Conservation (phyloP, 2,329 filamentous ascomycete species). For the Phialophora tarda region DNA sequence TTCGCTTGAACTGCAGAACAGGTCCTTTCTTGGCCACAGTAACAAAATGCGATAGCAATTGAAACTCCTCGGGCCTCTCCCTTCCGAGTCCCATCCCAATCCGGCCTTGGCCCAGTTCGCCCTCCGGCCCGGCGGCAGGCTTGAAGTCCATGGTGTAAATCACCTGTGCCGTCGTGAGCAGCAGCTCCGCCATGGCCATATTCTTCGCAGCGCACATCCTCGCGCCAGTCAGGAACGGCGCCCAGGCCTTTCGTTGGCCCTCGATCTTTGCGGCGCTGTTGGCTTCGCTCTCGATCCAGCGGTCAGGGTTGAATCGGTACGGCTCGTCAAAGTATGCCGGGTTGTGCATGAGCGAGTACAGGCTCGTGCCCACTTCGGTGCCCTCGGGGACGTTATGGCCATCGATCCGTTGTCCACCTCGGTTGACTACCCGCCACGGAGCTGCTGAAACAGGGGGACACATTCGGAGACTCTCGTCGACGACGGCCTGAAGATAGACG, state of each 20-base stretch:
- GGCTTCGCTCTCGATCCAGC: slow-evolving; percentile 8
- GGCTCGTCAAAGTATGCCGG: slow-evolving; percentile 13
- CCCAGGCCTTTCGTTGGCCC: slow-evolving; percentile 2
- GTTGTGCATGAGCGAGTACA: slow-evolving; percentile 12
- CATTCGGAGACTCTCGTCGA: slow-evolving; percentile 12
- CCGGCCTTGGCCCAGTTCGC: slow-evolving; percentile 2
- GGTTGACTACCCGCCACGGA: background rate
- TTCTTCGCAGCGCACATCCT: slow-evolving; percentile 15
- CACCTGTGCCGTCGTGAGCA: slow-evolving; percentile 1
- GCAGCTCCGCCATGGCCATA: slow-evolving; percentile 1
- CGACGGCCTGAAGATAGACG: slow-evolving; percentile 7
- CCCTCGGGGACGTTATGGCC: slow-evolving; percentile 5
- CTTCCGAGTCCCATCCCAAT: background rate
- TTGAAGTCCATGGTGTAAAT: slow-evolving; percentile 13
- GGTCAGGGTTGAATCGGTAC: slow-evolving; percentile 6
- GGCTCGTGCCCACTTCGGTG: slow-evolving; percentile 5
- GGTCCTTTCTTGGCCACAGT: slow-evolving; percentile 3
- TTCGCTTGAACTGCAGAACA: slow-evolving; percentile 1
- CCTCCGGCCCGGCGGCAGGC: background rate
- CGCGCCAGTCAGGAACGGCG: slow-evolving; percentile 3
- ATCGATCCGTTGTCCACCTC: slow-evolving; percentile 4
- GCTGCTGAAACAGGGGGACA: slow-evolving; percentile 7
- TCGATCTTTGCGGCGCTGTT: background rate
- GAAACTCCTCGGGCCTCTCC: slow-evolving; percentile 11
- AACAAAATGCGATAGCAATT: slow-evolving; percentile 9